Base-by-base conservation (phyloP, 371 early-diverging fungal genomes). In the Dinochytrium kinnereticum region DNA sequence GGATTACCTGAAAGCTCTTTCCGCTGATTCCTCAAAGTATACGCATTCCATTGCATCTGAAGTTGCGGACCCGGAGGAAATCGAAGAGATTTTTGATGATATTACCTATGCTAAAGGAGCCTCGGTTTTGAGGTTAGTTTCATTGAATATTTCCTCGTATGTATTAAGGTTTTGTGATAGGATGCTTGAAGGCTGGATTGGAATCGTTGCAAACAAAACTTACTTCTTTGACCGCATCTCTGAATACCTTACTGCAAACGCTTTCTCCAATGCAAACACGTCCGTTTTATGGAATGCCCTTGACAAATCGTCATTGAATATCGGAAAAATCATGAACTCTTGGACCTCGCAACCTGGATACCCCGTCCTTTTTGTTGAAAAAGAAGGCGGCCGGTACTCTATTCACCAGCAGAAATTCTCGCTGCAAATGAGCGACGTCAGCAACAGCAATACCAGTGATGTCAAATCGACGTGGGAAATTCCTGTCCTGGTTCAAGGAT, bases 1-100 rank as follows among this genome's bases (percentile, higher is more conserved):
- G 30, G 90, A 91, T 59, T 81, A 92, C 55, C 87, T 90, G 70
- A 72, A 84, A 1, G 97, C 92, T 0, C 80, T 96, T 59, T 73
- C 78, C 1, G 86, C 92, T 15, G 98, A 98, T 77, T 82, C 91
- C 2, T 79, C 93, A 38, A 83, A 88, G n/a, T 90, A 89, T 26
- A 92, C 94, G n/a, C 98, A 97, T 74, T 91, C 95, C 3, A 92
- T 98, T 51, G 93, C 93, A 68, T 92, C 94, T 0, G 84, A 85
- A 1, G 95, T 97, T 10, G 82, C 81, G 26, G 85, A 93, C 71
- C 88, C 94, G 7, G 49, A 19, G 7, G 80, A 82, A 59, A 81
- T 83, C 49, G 36, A 65, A 1, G 59, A 70, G 26, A 77, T 82
- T 24, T 84, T 84, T 70, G 84, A 84, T 71, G 80, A 77, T 36